Evolutionary conservation across 2,329 filamentous ascomycete genomes (phyloP).

Genomic region (Pseudovirgaria hyperparasitica): DNA sequence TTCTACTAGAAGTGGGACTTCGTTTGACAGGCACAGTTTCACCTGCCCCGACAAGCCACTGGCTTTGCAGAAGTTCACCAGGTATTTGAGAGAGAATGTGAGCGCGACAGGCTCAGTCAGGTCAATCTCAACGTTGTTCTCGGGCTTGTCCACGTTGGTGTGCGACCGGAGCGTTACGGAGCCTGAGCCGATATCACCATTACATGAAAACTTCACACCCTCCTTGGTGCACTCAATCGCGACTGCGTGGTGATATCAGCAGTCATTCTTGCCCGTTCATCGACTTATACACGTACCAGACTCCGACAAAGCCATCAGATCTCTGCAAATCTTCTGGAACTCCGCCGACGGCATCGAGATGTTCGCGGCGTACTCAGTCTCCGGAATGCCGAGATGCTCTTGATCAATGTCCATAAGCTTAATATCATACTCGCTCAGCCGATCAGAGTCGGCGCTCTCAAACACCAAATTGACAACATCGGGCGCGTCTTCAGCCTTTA

Average conservation of each 20-base stretch:
- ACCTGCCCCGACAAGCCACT: slow-evolving; percentile 69
- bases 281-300: slow-evolving; percentile 53
- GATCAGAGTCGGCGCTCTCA: slow-evolving; percentile 77
- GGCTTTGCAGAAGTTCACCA: slow-evolving; percentile 99
- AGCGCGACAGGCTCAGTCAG: slow-evolving; percentile 85
- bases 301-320: slow-evolving; percentile 84
- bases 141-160: slow-evolving; percentile 78
- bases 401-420: slow-evolving; percentile 99
- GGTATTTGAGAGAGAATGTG: slow-evolving; percentile 97
- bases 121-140: slow-evolving; percentile 75
- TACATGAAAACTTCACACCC: slow-evolving; percentile 87
- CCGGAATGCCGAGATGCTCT: slow-evolving; percentile 95
- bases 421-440: slow-evolving; percentile 97
- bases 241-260: slow-evolving; percentile 43
- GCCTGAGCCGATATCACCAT: slow-evolving; percentile 91
- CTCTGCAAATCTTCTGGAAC: slow-evolving; percentile 90
- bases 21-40: slow-evolving; percentile 87
- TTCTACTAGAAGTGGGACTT: slow-evolving; percentile 92
- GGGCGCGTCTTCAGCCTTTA: slow-evolving; percentile 95
- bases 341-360: slow-evolving; percentile 79
- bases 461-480: slow-evolving; percentile 94
- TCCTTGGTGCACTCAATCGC: slow-evolving; percentile 95
- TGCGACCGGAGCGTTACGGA: slow-evolving; percentile 84
- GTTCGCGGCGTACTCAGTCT: slow-evolving; percentile 94
- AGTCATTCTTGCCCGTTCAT: slow-evolving; percentile 3